phyloP scores from a whole-genome alignment of 106 monocot genomes.

The Dioscorea dumetorum region DNA sequence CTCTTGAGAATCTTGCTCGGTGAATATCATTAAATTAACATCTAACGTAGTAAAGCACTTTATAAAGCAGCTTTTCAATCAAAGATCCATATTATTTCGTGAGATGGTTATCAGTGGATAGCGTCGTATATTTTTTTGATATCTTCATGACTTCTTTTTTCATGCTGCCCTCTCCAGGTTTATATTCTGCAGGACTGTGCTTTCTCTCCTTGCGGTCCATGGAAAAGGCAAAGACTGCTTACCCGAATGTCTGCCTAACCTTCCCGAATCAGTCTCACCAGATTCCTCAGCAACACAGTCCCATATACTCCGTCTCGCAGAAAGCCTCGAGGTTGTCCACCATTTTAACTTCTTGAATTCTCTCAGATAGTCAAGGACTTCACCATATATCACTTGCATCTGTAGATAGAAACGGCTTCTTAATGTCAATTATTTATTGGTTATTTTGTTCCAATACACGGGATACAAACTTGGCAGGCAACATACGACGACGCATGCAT shows the following conservation, averaged over 20 bases:
- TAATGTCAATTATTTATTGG: not conserved
- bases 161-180: conserved; percentile 1
- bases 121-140: too few species aligned
- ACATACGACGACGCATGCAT: not conserved
- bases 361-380: not conserved
- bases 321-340: conserved; percentile 4
- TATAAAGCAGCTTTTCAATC: too few species aligned
- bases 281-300: conserved; percentile 2
- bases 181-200: conserved; percentile 12
- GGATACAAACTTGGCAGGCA: not conserved
- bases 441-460: not conserved
- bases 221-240: not conserved
- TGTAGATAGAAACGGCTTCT: conserved; percentile 1
- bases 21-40: too few species aligned
- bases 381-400: not conserved
- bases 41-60: too few species aligned
- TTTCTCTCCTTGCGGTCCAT: not conserved
- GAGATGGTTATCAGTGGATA: too few species aligned
- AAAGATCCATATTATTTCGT: too few species aligned
- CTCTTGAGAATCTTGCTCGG: too few species aligned
- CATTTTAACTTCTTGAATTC: conserved; percentile 1
- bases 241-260: conserved; percentile 8
- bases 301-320: not conserved
- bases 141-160: too few species aligned
- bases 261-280: conserved; percentile 13